phyloP scores from a whole-genome alignment of 169 alveolate genomes.

The Plasmodium yoelii region DNA sequence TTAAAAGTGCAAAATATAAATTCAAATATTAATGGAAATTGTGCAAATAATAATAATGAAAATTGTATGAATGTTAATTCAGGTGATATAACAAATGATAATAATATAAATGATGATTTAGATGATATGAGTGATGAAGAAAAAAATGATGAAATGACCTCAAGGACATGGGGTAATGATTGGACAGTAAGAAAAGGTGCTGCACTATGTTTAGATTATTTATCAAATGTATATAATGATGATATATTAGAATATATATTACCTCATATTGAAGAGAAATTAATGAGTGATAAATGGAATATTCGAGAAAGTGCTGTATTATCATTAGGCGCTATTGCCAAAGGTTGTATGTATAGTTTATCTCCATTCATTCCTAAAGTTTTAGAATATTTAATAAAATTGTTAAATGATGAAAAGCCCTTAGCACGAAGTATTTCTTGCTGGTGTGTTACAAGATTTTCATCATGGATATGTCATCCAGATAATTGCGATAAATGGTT shows the following conservation, averaged over 20 bases:
- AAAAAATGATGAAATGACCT: slow-evolving; percentile 84
- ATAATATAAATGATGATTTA: not conserved
- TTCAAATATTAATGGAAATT: slow-evolving; percentile 19
- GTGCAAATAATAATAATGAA: not conserved
- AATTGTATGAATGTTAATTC: not conserved
- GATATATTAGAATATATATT: slow-evolving; percentile 83
- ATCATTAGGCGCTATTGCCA: slow-evolving; percentile 93
- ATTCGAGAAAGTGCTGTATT: slow-evolving; percentile 91
- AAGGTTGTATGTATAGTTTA: slow-evolving; percentile 88
- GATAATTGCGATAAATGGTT: slow-evolving; percentile 78
- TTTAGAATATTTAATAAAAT: slow-evolving; percentile 83
- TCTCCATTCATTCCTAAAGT: slow-evolving; percentile 90
- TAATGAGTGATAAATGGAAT: slow-evolving; percentile 91
- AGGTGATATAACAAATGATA: not conserved
- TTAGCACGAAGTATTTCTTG: slow-evolving; percentile 92
- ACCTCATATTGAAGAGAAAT: slow-evolving; percentile 87
- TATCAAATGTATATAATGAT: slow-evolving; percentile 84
- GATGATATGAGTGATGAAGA: slow-evolving; percentile 32
- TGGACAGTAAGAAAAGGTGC: slow-evolving; percentile 94
- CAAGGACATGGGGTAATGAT: slow-evolving; percentile 90
- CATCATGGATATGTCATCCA: slow-evolving; percentile 87
- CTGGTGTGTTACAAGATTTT: slow-evolving; percentile 92
- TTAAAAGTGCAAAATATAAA: not conserved
- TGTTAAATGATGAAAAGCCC: slow-evolving; percentile 88
- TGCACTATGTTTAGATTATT: slow-evolving; percentile 87